A percentile compares a stretch with the other conserved stretches of the same genome.
Evolutionary conservation across 345 rosid genomes (phyloP).

Genomic region (Brassica cretica): DNA sequence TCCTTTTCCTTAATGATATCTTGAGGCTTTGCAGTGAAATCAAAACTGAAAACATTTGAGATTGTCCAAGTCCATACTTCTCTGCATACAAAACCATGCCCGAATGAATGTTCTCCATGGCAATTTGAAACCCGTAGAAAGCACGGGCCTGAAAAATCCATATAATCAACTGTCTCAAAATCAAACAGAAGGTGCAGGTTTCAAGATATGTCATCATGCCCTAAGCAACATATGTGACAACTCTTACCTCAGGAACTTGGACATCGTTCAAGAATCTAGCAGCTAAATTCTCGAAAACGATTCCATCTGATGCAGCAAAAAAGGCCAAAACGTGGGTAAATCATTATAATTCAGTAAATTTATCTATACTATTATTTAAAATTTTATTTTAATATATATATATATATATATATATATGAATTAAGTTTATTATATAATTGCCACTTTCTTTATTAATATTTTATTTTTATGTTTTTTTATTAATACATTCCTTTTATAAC

Average conservation of each 20-base stretch:
- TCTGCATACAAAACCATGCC: conserved; percentile 45
- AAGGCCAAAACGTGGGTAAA: conserved; percentile 69
- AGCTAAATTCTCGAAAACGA: conserved; percentile 86
- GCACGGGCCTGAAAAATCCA: conserved; percentile 65
- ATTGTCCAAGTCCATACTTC: conserved; percentile 9
- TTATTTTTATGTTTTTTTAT: too few relatives aligned
- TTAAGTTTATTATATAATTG: too few relatives aligned
- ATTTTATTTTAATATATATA: too few relatives aligned
- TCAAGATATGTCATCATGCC: too few relatives aligned
- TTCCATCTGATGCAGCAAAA: conserved; percentile 94
- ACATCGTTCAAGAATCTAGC: conserved; percentile 83
- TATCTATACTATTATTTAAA: too few relatives aligned
- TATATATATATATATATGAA: too few relatives aligned
- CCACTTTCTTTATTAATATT: too few relatives aligned
- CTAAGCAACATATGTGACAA: not conserved
- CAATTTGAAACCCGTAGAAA: conserved; percentile 90
- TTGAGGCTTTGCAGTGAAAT: not conserved
- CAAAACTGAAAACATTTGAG: not conserved
- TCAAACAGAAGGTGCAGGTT: too few relatives aligned
- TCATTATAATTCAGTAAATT: too few relatives aligned
- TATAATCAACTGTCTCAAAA: too few relatives aligned
- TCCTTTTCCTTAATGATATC: not conserved
- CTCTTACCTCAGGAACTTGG: conserved; percentile 78
- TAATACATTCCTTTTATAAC: too few relatives aligned
- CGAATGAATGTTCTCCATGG: conserved; percentile 94